These are phyloP conservation scores for Yamadazyma songkhlaensis DNA, from an alignment of 1,139 yeast genomes.

Conservation along the genomic window DNA sequence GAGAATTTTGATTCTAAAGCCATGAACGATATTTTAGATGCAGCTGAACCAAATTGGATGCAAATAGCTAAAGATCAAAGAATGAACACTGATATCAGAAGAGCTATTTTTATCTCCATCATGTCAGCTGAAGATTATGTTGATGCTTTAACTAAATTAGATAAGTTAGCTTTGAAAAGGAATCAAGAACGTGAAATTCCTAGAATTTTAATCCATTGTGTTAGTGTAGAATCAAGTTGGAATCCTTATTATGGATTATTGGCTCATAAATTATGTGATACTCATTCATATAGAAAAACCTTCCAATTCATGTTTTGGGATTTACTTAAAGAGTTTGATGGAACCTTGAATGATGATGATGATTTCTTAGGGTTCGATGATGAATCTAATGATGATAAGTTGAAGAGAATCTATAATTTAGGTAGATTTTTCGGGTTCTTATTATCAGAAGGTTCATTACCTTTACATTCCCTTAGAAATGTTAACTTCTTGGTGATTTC, in stretches of 20 bases:
- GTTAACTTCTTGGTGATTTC: constrained; percentile 74
- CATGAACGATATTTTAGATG: constrained; percentile 57
- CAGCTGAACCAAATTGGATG: constrained; percentile 83
- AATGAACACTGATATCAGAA: constrained; percentile 92
- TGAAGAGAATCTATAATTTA: constrained; percentile 62
- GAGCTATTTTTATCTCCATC: constrained; percentile 88
- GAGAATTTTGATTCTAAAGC: constrained; percentile 27
- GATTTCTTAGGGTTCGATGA: constrained; percentile 35
- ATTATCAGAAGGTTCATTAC: constrained; percentile 68
- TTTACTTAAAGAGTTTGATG: constrained; percentile 68
- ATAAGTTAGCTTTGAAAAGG: constrained; percentile 72
- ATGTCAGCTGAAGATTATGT: constrained; percentile 94
- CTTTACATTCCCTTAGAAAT: constrained; percentile 69
- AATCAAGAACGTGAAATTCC: constrained; percentile 91
- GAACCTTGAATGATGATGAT: constrained; percentile 34
- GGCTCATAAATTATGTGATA: constrained; percentile 70
- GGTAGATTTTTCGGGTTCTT: constrained; percentile 80
- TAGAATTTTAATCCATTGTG: constrained; percentile 79
- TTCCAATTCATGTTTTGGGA: constrained; percentile 94
- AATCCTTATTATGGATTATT: constrained; percentile 89
- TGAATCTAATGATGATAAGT: constrained; percentile 42
- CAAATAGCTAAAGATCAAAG: constrained; percentile 82
- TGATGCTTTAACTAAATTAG: constrained; percentile 81
- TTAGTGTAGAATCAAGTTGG: constrained; percentile 76
- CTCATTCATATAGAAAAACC: constrained; percentile 71